Percentiles rank a stretch among this genome's conserved stretches.
Evolutionary conservation across 2,329 filamentous ascomycete genomes (phyloP).

Genomic region (Chaetomium sp.): DNA sequence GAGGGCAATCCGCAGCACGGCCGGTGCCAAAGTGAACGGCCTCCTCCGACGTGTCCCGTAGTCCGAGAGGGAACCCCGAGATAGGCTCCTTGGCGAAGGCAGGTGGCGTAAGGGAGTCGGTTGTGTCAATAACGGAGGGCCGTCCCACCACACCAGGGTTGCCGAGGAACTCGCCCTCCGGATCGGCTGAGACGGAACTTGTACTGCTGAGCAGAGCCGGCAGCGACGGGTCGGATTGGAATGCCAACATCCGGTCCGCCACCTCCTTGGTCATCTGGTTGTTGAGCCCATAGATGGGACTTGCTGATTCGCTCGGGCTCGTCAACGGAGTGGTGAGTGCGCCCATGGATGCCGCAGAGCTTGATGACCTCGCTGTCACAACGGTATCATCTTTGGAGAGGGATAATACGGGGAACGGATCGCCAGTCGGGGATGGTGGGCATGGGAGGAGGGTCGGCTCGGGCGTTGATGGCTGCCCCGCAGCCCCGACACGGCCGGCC

Average conservation of each 20-base stretch:
- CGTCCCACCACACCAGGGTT: constrained; percentile 41
- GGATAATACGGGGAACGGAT: constrained; percentile 29
- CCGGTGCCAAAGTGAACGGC: constrained; percentile 11
- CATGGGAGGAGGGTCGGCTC: constrained; percentile 33
- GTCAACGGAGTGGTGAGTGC: constrained; percentile 45
- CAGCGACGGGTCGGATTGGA: constrained; percentile 58
- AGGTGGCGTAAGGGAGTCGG: constrained; percentile 50
- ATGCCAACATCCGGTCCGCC: constrained; percentile 44
- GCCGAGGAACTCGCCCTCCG: constrained; percentile 53
- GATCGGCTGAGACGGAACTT: constrained; percentile 57
- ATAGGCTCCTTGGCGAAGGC: constrained; percentile 42
- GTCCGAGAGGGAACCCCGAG: constrained; percentile 42
- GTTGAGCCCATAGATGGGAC: constrained; percentile 39
- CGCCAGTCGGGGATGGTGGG: constrained; percentile 42
- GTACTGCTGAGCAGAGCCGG: constrained; percentile 58
- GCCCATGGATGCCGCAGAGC: constrained; percentile 43
- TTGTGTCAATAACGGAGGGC: constrained; percentile 43
- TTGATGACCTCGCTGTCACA: constrained; percentile 44
- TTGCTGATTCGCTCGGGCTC: constrained; percentile 47
- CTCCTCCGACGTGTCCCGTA: constrained; percentile 26
- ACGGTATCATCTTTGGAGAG: constrained; percentile 37
- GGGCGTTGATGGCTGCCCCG: constrained; percentile 34
- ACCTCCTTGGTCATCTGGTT: constrained; percentile 34
- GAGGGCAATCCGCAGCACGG: background rate
- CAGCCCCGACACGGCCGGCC: constrained; percentile 37